Base-by-base conservation (phyloP, 1,139 yeast species). In the Hyphopichia buzzinii region DNA sequence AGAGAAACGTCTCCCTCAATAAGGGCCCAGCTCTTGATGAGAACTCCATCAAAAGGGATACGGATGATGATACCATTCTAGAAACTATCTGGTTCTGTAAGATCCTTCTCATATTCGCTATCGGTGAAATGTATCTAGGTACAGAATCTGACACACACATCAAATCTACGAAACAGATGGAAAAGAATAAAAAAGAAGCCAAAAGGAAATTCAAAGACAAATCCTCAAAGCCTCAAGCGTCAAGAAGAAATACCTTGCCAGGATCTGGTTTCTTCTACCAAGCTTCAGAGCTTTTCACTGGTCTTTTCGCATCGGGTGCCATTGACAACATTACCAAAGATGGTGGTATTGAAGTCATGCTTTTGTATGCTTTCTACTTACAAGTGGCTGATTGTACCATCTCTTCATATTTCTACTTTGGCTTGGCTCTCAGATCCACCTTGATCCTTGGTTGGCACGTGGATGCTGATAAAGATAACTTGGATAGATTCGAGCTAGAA, bases 361-460 rank as follows among this genome's bases (percentile, higher is more conserved):
- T 86, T 21, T 60, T 87, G 15, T 84, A 84, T 57, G 90, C 95
- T 0, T 86, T 85, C 50, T 87, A 83, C 55, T 66, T 85, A 28
- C 95, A 86, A 56, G 92, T 85, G 21, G 89, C 94, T 1, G 95
- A 86, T 52, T 83, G 92, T 50, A 84, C 92, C 1, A 81, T 84
- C 7, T 87, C 94, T 0, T 84, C 92, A 4, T 86, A 85, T 46
- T 81, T 85, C 46, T 84, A 84, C 54, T 82, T 84, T 55, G 95
- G 95, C 1, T 69, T 84, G 40, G 94, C 95, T 0, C 59, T 86
- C 35, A 67, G 95, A 39, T 79, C 90, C 0, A 81, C 92, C 2
- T 64, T 86, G 39, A 76, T 84, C 29, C 59, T 85, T 23, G 96
- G 96, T 1, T 74, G 87, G 80, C 95, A 87, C 57, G 92, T 84